Conservation (phyloP, 257 asterid genomes). For the Ehretia macrophylla region DNA sequence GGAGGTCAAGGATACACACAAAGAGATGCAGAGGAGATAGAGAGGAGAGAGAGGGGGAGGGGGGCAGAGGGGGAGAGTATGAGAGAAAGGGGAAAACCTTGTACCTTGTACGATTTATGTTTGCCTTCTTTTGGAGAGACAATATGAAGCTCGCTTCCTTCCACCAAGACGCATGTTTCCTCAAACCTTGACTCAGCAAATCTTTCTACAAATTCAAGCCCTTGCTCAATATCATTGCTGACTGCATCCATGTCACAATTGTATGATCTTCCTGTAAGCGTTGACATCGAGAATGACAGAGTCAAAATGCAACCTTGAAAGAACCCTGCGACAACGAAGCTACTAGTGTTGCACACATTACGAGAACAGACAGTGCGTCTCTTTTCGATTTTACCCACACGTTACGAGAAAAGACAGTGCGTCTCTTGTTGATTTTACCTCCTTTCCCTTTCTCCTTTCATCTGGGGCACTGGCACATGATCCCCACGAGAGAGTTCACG, state of each 20-base stretch:
- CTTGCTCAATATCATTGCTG: slow-evolving; percentile 11
- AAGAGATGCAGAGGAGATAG: slow-evolving; percentile 4
- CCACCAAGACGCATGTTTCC: slow-evolving; percentile 67
- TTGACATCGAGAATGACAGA: not conserved
- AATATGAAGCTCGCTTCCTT: slow-evolving; percentile 31
- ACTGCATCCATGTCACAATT: not conserved
- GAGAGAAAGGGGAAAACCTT: slow-evolving; percentile 1
- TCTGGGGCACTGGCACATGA: too few species aligned
- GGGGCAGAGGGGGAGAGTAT: slow-evolving; percentile 9
- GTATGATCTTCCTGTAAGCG: slow-evolving; percentile 26
- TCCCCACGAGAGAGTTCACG: too few species aligned
- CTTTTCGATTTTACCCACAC: too few species aligned
- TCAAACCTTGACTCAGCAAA: slow-evolving; percentile 34
- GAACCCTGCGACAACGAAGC: not conserved
- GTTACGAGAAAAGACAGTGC: too few species aligned
- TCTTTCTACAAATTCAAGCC: slow-evolving; percentile 22
- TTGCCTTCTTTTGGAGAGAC: slow-evolving; percentile 26
- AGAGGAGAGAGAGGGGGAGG: not conserved
- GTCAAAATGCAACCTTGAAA: not conserved
- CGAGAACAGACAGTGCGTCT: too few species aligned
- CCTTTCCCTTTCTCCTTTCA: too few species aligned
- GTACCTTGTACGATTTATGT: slow-evolving; percentile 73
- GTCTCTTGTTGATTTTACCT: too few species aligned
- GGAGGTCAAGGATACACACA: too few species aligned
- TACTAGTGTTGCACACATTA: too few species aligned